Conservation (phyloP, 2,329 filamentous ascomycete species). For the Cercospora zeina region DNA sequence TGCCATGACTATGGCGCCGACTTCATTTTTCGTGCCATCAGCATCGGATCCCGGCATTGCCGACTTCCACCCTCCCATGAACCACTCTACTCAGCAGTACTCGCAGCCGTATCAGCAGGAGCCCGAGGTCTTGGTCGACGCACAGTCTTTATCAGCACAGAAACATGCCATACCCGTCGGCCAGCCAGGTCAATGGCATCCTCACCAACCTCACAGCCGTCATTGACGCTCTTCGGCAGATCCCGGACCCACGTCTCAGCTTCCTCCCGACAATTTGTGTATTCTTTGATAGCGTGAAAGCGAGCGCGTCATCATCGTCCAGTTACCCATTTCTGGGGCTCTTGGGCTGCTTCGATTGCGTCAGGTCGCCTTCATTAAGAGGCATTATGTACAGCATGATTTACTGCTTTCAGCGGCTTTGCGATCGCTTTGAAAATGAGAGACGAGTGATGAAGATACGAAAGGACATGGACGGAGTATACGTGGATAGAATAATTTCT, state of each 20-base stretch:
- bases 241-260: not conserved
- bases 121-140: conserved; percentile 8
- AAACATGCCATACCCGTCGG: not conserved
- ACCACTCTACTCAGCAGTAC: conserved; percentile 12
- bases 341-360: not conserved
- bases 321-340: not conserved
- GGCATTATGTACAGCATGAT: conserved; percentile 22
- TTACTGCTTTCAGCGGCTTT: not conserved
- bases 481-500: not conserved
- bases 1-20: conserved; percentile 16
- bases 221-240: conserved; percentile 5
- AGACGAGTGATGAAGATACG: conserved; percentile 27
- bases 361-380: not conserved
- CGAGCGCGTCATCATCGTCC: conserved; percentile 12
- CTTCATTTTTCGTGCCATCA: conserved; percentile 26
- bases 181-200: conserved; percentile 9
- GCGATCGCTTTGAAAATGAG: conserved; percentile 18
- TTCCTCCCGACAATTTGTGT: not conserved
- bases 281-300: conserved; percentile 23
- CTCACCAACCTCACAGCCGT: not conserved
- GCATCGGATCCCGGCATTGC: conserved; percentile 14
- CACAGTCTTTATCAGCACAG: conserved; percentile 13
- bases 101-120: conserved; percentile 15
- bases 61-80: conserved; percentile 22
- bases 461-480: conserved; percentile 7